Evolutionary conservation across 768 basidiomycete genomes (phyloP), one percentile per base, ranked within the genome.

Genomic region (Tulasnella sp.): DNA sequence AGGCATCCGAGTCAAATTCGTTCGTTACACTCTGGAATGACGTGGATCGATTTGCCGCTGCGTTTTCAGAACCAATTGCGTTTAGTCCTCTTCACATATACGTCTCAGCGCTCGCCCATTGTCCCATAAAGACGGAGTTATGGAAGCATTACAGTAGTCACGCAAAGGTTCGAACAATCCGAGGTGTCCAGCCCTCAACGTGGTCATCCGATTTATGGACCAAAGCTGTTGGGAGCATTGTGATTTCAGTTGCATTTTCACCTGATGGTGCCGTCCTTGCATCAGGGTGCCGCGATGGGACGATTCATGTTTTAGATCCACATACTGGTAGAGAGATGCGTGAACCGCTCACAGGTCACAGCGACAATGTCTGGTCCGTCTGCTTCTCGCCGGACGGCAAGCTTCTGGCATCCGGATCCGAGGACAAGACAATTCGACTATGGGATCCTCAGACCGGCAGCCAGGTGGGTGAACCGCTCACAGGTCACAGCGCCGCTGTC

Each of bases 381-480:
- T 40, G 41, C n/a, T 76, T 46, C 31, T 76, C 75, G 28, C 75
- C 75, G 44, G 75, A 76, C 46, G 46, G 75, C 42, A 44, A 76
- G 44, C 28, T 5, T 24, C 11, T 76, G 31, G 46, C 58, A 31
- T 40, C 72, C 54, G 41, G 80, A 42, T n/a, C 20, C 78, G 0
- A 20, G 64, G 78, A 72, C 50, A 24, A 60, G 1, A 78, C 78
- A 18, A 79, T 80, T 40, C 54, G 58, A 11, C 31, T 81, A 6
- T 79, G 78, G 79, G 87, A 88, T 81, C 85, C 86, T 76, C 69
- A 82, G 31, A 87, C 86, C 34, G 60, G 77, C 20, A 42, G 24
- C 16, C 50, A 20, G 28, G 22, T 78, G 12, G 77, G 77, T 18
- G 54, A 78, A 37, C 50, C 77, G 31, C 60, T 78, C 6, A n/a